Evolutionary conservation across 78 protist species (phyloP).

Genomic region (Bodo saltans): DNA sequence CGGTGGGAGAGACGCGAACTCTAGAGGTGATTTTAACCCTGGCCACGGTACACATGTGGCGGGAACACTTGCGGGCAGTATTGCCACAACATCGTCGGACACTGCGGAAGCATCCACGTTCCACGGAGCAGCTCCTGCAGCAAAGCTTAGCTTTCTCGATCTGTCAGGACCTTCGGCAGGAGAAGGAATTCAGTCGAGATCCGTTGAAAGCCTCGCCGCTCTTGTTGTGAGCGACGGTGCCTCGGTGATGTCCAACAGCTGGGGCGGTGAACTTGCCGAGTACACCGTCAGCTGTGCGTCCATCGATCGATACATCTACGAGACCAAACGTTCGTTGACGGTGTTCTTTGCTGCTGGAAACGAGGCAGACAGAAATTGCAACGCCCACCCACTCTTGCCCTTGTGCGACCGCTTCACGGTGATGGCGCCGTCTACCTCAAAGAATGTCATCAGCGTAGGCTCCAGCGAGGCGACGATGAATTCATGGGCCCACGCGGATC

Average conservation of each 20-base stretch:
- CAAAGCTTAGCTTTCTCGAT: conserved; percentile 3
- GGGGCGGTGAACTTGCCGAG: conserved; percentile 26
- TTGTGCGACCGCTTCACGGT: conserved; percentile 9
- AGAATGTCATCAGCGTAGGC: conserved; percentile 30
- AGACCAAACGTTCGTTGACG: background rate
- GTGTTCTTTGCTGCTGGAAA: conserved; percentile 54
- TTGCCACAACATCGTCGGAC: too few species aligned
- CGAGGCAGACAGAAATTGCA: conserved; percentile 23
- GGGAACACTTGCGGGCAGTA: conserved; percentile 28
- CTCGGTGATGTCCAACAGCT: conserved; percentile 29
- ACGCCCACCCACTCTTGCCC: background rate
- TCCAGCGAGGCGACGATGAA: conserved; percentile 12
- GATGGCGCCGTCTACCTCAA: conserved; percentile 8
- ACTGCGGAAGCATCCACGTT: background rate
- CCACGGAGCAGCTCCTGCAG: background rate
- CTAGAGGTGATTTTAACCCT: background rate
- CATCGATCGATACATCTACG: conserved; percentile 10
- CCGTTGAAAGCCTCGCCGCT: background rate
- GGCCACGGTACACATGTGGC: conserved; percentile 65
- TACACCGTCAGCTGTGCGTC: conserved; percentile 1
- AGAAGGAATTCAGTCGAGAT: background rate
- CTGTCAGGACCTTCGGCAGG: background rate
- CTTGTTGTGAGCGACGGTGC: conserved; percentile 9
- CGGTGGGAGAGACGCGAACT: background rate
- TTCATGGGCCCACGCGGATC: background rate